Percentiles rank a stretch among this genome's conserved stretches.
Evolutionary conservation across 331 rosid genomes (phyloP).

Genomic region (Telfairia occidentalis): DNA sequence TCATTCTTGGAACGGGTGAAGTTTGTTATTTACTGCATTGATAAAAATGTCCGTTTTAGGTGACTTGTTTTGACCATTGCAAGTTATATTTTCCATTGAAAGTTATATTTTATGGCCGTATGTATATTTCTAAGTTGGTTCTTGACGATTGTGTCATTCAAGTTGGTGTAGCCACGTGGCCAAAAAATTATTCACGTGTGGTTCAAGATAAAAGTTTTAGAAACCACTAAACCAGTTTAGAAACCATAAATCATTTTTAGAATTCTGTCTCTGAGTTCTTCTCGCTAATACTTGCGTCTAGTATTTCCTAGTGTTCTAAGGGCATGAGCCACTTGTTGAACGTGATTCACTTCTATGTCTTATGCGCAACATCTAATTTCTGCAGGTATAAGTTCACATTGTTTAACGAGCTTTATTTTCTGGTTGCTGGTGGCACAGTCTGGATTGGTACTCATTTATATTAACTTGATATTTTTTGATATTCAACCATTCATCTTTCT

Average conservation of each 20-base stretch:
- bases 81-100: not conserved
- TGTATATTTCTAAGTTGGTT: not conserved
- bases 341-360: not conserved
- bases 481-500: not conserved
- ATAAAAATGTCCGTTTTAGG: not conserved
- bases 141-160: not conserved
- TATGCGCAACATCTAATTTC: slow-evolving; percentile 17
- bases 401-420: slow-evolving; percentile 93
- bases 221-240: not conserved
- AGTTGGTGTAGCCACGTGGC: not conserved
- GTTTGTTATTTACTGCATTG: not conserved
- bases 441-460: slow-evolving; percentile 68
- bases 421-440: slow-evolving; percentile 97
- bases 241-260: not conserved
- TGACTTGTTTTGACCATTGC: not conserved
- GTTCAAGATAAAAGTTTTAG: not conserved
- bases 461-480: not conserved
- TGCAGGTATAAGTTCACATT: slow-evolving; percentile 92
- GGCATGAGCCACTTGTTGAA: not conserved
- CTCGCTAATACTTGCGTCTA: not conserved
- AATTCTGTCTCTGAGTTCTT: not conserved
- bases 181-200: not conserved
- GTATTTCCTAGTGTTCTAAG: not conserved
- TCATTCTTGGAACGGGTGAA: not conserved
- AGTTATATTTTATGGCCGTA: not conserved